Percentiles rank a stretch among this genome's conserved stretches.
These are phyloP conservation scores for Arachis hypogaea DNA, from an alignment of 306 rosid species.

Conservation along the genomic window DNA sequence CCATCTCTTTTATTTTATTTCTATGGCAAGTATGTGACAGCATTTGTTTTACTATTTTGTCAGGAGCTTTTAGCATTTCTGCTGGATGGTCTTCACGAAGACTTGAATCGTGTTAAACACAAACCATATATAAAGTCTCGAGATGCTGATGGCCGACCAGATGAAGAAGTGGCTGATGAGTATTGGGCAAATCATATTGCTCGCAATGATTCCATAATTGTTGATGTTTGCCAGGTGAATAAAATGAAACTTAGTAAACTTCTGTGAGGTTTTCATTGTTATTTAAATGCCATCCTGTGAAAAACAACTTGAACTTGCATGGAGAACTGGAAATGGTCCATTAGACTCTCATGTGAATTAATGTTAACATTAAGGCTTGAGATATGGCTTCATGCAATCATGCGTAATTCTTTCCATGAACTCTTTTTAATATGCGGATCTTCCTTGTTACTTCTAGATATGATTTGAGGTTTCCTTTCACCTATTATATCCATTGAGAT, in stretches of 20 bases:
- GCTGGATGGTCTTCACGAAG: slow-evolving; percentile 98
- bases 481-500: too few species aligned
- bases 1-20: slow-evolving; percentile 21
- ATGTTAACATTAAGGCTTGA: neutral
- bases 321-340: slow-evolving; percentile 21
- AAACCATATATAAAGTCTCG: slow-evolving; percentile 91
- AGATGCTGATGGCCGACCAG: slow-evolving; percentile 99
- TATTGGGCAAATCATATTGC: slow-evolving; percentile 99
- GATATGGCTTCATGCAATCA: too few species aligned
- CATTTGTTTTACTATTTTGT: slow-evolving; percentile 42
- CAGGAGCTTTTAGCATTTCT: slow-evolving; percentile 99
- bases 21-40: slow-evolving; percentile 34
- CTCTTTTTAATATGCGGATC: too few species aligned
- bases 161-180: slow-evolving; percentile 98
- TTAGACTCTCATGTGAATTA: slow-evolving; percentile 11
- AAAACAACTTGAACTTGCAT: slow-evolving; percentile 30
- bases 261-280: slow-evolving; percentile 4
- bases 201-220: slow-evolving; percentile 96
- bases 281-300: slow-evolving; percentile 29
- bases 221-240: slow-evolving; percentile 97
- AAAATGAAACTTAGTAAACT: slow-evolving; percentile 7
- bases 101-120: slow-evolving; percentile 93
- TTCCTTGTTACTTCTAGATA: too few species aligned
- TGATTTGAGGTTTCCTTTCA: too few species aligned
- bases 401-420: too few species aligned